phyloP scores from a whole-genome alignment of 2,329 filamentous ascomycete species.

The Lasiodiplodia hormozganensis region DNA sequence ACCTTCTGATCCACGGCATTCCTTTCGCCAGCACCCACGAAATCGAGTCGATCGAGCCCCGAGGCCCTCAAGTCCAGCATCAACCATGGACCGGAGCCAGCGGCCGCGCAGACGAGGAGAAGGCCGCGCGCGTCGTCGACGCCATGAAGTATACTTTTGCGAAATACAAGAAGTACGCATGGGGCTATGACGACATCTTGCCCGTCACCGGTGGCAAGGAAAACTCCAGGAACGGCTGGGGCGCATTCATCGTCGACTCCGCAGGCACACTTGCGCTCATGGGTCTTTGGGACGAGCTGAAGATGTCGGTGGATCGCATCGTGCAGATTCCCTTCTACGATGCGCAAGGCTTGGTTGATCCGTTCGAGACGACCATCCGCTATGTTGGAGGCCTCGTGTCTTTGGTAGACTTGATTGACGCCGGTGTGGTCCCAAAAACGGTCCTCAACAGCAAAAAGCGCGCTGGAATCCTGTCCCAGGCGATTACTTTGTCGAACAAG shows the following conservation, averaged over 20 bases:
- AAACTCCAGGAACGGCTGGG: conserved; percentile 50
- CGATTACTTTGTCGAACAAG: conserved; percentile 46
- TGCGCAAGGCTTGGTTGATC: conserved; percentile 47
- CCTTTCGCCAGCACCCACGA: conserved; percentile 26
- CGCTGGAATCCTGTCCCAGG: conserved; percentile 45
- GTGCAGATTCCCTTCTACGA: conserved; percentile 46
- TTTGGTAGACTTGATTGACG: conserved; percentile 50
- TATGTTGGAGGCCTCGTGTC: conserved; percentile 51
- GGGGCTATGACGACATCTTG: conserved; percentile 49
- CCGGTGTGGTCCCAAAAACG: conserved; percentile 46
- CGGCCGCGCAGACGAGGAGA: conserved; percentile 42
- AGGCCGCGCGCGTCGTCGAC: conserved; percentile 43
- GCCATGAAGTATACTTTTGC: conserved; percentile 51
- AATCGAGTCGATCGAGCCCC: neutral
- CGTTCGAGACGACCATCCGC: conserved; percentile 51
- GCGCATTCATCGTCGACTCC: conserved; percentile 52
- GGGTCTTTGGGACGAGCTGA: conserved; percentile 52
- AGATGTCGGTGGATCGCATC: conserved; percentile 47
- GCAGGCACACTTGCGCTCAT: conserved; percentile 50
- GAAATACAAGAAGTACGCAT: conserved; percentile 48
- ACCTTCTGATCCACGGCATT: conserved; percentile 44
- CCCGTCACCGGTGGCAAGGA: conserved; percentile 47
- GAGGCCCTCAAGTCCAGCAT: conserved; percentile 43
- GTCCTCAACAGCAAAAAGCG: conserved; percentile 42
- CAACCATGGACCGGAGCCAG: conserved; percentile 44